These are phyloP conservation scores for Apiospora aurea DNA, from an alignment of 2,329 filamentous ascomycete species.

Conservation along the genomic window DNA sequence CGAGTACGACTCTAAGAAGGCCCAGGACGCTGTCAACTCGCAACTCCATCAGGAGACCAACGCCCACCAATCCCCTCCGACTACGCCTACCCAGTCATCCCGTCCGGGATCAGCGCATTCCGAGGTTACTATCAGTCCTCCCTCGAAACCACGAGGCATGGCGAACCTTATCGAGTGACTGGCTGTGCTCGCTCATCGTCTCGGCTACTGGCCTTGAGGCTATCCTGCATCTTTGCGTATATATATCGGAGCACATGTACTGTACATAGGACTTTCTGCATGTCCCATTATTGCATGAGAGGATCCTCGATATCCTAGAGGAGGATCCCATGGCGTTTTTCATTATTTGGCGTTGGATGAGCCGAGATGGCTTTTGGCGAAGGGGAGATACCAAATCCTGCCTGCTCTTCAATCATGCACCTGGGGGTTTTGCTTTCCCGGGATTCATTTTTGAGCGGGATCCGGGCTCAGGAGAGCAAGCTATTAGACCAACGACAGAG, in stretches of 20 bases:
- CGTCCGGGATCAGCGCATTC: constrained; percentile 29
- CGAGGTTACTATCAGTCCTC: constrained; percentile 30
- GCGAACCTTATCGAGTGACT: constrained; percentile 27
- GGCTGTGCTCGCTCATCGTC: constrained; percentile 14
- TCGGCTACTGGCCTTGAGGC: constrained; percentile 12
- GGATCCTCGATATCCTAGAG: neutral
- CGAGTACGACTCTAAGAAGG: neutral
- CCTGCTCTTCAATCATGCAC: neutral
- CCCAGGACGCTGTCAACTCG: constrained; percentile 29
- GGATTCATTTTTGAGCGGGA: constrained; percentile 3
- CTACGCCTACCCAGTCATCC: constrained; percentile 35
- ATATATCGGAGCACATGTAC: neutral
- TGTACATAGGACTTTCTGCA: constrained; percentile 8
- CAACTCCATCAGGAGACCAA: constrained; percentile 29
- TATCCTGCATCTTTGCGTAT: neutral
- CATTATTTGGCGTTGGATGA: constrained; percentile 13
- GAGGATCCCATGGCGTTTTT: constrained; percentile 14
- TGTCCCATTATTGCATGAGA: neutral
- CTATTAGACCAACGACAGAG: constrained; percentile 5
- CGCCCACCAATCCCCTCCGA: constrained; percentile 30
- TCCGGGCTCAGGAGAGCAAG: neutral
- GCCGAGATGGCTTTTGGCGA: constrained; percentile 17
- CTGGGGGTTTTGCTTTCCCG: neutral
- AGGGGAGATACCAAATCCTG: constrained; percentile 12
- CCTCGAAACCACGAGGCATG: constrained; percentile 26